Evolutionary conservation across 2,329 filamentous ascomycete genomes (phyloP).

Genomic region (Penicillium fuscoglaucum): DNA sequence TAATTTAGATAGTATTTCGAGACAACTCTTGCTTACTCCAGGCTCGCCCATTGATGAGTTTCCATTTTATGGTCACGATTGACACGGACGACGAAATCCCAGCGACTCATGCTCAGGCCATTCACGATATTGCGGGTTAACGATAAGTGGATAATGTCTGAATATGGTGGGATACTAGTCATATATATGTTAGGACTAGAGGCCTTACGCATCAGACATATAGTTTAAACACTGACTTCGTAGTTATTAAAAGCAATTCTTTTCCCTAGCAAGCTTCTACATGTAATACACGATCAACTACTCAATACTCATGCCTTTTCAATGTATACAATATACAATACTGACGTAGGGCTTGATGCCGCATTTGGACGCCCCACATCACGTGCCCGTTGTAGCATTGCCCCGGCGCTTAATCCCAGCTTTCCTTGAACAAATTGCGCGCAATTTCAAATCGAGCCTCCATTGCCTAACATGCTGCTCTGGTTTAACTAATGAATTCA

Average conservation of each 20-base stretch:
- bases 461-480: constrained; percentile 8
- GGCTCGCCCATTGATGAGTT: not conserved
- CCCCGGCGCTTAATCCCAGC: constrained; percentile 15
- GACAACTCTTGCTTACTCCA: not conserved
- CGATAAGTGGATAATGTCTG: not conserved
- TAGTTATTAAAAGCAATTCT: not conserved
- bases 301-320: too few relatives aligned
- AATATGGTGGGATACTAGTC: too few relatives aligned
- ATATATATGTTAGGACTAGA: not conserved
- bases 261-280: too few relatives aligned
- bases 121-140: not conserved
- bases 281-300: not conserved
- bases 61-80: not conserved
- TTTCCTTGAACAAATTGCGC: constrained; percentile 10
- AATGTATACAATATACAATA: not conserved
- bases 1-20: not conserved
- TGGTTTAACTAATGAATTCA: not conserved
- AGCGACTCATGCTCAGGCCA: not conserved
- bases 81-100: not conserved
- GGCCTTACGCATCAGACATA: not conserved
- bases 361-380: constrained; percentile 24
- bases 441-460: constrained; percentile 14
- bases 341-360: constrained; percentile 19
- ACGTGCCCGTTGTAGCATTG: constrained; percentile 21
- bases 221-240: not conserved